phyloP scores from a whole-genome alignment of 768 basidiomycete genomes.

The Lentinula aciculospora region DNA sequence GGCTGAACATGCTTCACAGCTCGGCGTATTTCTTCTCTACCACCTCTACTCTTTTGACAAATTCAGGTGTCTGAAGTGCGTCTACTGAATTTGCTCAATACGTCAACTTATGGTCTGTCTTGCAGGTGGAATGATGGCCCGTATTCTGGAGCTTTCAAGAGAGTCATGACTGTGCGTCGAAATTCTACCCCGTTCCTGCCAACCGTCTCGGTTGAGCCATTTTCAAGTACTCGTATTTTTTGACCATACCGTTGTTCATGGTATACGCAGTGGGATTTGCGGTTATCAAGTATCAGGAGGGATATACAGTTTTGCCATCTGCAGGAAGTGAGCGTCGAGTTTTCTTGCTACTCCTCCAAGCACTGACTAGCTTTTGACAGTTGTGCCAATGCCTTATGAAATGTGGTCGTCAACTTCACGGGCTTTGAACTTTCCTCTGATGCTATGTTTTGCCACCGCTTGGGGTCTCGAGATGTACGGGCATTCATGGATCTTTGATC shows the following conservation, averaged over 20 bases:
- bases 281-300: slow-evolving; percentile 69
- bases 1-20: slow-evolving; percentile 27
- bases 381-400: slow-evolving; percentile 58
- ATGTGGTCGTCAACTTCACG: slow-evolving; percentile 45
- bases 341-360: neutral
- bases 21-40: slow-evolving; percentile 57
- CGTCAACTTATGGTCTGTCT: neutral
- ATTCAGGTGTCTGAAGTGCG: slow-evolving; percentile 67
- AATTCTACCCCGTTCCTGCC: neutral
- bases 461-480: slow-evolving; percentile 77
- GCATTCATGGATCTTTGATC: neutral
- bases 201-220: neutral
- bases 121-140: slow-evolving; percentile 65
- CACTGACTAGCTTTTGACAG: slow-evolving; percentile 24
- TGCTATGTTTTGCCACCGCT: slow-evolving; percentile 53
- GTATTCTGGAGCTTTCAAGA: slow-evolving; percentile 69
- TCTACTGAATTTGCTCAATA: neutral
- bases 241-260: slow-evolving; percentile 55
- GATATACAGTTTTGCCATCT: slow-evolving; percentile 41
- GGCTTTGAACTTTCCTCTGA: slow-evolving; percentile 60
- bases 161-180: slow-evolving; percentile 71
- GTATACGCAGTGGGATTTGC: slow-evolving; percentile 58
- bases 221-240: slow-evolving; percentile 65
- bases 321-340: slow-evolving; percentile 41
- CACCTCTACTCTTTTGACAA: slow-evolving; percentile 79